Evolutionary conservation across 176 grass and related monocot genomes (phyloP), one percentile per base, ranked within the genome.

Genomic region (Aegilops sharonensis): DNA sequence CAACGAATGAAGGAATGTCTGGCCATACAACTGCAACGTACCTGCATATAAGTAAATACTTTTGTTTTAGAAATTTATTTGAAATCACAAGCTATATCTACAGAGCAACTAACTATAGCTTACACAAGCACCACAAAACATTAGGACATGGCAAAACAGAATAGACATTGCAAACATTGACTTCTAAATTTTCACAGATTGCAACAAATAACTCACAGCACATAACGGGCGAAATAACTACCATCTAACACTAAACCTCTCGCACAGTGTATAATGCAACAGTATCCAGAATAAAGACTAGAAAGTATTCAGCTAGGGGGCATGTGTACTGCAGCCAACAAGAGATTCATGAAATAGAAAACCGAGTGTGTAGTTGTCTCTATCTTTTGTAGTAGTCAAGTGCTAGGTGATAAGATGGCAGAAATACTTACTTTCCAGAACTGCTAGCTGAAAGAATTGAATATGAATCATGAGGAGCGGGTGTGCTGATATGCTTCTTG

Each of bases 401-500:
- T 77, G 21, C 29, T 72, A 82, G 20, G 39, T 0, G 6, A 85
- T 29, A 66, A 80, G 13, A 93, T 57, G 24, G 24, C 21, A 87
- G 74, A 21, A 42, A 85, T 20, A 86, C 97, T 93, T 92, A 96
- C 97, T 96, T 94, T 85, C 97, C 97, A 80, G 97, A 99, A 83
- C 97, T 96, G 85, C 97, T 96, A 81, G 92, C 90, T 7, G 90
- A 96, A 71, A 99, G 89, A 63, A 94, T 83, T 2, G 97, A 99
- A 92, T 96, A 96, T 3, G 97, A 95, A 88, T 99, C 97, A 24
- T 96, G 94, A 6, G 97, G 94, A 79, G 97, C 94, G 88, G 97
- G 94, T n/a, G 90, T 99, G 83, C 94, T 99, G 25, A 94, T 92
- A 87, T 94, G 97, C 78, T 99, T 99, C 85, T 99, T 99, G 56